Percentiles rank a stretch among this genome's conserved stretches.
These are phyloP conservation scores for Fusarium fujikuroi DNA, from an alignment of 2,329 filamentous ascomycete genomes.

Conservation along the genomic window DNA sequence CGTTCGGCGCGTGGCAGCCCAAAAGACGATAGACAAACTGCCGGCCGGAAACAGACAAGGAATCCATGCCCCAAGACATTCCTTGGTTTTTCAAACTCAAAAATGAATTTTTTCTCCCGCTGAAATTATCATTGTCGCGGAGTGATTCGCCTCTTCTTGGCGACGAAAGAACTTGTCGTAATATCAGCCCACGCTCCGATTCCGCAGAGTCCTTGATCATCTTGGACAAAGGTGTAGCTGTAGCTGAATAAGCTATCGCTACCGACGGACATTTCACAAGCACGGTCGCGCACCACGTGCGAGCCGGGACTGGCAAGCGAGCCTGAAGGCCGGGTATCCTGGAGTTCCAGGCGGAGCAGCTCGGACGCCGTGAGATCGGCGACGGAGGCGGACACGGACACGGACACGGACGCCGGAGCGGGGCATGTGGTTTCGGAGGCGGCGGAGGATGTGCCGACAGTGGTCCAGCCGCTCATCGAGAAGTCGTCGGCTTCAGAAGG, in stretches of 20 bases:
- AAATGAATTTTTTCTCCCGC: neutral
- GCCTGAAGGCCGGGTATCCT: constrained; percentile 14
- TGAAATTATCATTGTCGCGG: constrained; percentile 18
- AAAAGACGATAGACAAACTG: constrained; percentile 6
- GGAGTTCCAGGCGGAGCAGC: constrained; percentile 13
- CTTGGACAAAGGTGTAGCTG: constrained; percentile 3
- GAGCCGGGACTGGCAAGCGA: constrained; percentile 17
- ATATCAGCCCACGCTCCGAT: constrained; percentile 40
- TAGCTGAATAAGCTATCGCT: constrained; percentile 11
- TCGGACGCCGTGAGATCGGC: constrained; percentile 26
- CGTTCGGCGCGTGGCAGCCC: constrained; percentile 7
- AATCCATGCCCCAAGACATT: constrained; percentile 3
- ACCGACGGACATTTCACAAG: constrained; percentile 16
- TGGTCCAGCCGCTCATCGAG: constrained; percentile 28
- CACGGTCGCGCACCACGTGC: constrained; percentile 13
- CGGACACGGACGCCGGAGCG: constrained; percentile 27
- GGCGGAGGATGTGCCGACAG: constrained; percentile 2
- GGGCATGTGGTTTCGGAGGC: constrained; percentile 30
- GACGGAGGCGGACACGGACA: neutral
- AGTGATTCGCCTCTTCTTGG: constrained; percentile 24
- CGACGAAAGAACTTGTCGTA: constrained; percentile 12
- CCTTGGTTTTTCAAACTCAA: constrained; percentile 3
- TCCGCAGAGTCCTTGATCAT: constrained; percentile 25
- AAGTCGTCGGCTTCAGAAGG: constrained; percentile 14
- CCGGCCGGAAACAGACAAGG: constrained; percentile 1